phyloP scores from a whole-genome alignment of 352 stramenopile genomes.

The Stramenopiles sp. region DNA sequence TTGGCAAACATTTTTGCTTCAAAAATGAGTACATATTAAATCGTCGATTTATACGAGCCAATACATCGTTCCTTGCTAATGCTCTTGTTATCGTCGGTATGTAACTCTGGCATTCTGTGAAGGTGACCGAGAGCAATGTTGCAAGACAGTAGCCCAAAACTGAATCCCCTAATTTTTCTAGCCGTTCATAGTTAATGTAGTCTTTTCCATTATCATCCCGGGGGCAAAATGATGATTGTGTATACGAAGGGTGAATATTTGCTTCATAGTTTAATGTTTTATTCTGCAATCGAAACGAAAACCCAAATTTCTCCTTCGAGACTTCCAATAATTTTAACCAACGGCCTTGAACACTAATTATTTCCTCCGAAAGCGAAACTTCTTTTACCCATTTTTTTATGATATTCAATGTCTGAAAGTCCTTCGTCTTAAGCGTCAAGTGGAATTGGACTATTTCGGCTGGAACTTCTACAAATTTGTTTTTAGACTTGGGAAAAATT shows the following conservation, averaged over 20 bases:
- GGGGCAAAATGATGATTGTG: not conserved
- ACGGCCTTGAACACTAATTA: not conserved
- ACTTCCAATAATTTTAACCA: not conserved
- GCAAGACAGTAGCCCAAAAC: not conserved
- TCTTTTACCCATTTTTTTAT: not conserved
- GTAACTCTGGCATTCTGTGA: not conserved
- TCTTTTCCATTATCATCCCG: not conserved
- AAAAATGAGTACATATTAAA: not conserved
- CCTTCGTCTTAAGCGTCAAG: not conserved
- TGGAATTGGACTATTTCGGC: not conserved
- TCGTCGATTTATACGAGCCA: not conserved
- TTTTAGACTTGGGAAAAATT: not conserved
- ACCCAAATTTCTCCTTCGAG: not conserved
- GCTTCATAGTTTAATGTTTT: not conserved
- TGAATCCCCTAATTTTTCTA: not conserved
- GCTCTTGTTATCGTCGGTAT: not conserved
- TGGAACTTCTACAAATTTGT: not conserved
- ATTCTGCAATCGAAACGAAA: not conserved
- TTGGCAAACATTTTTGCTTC: not conserved
- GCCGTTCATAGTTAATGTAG: not conserved
- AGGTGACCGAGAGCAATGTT: not conserved
- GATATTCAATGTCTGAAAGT: not conserved
- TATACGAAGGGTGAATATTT: not conserved
- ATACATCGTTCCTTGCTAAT: not conserved
- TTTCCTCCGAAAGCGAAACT: not conserved